Base-by-base conservation (phyloP, 148 eudicot species). In the Simmondsia chinensis region DNA sequence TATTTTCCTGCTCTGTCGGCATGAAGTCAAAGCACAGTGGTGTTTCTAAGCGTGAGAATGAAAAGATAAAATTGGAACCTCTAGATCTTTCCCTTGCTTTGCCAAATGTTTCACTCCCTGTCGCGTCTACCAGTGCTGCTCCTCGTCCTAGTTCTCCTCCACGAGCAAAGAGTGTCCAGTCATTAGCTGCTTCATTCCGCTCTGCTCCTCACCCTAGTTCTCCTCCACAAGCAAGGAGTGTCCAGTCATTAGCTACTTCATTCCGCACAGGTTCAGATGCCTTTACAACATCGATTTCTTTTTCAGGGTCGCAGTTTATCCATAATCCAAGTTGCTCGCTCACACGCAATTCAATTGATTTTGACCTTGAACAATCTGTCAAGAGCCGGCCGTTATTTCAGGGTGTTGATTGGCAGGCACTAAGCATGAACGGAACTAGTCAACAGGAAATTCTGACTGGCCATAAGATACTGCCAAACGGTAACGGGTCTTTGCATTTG, bases 31-130 rank as follows among this genome's bases (percentile, higher is more conserved):
- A 69, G 46, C 53, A 43, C 32, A 39, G 33, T 39, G 43, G 53
- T 45, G 43, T 41, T 14, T 33, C 48, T 39, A 66, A 70, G 69
- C 21, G 54, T 18, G 79, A 86, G 60, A 52, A 79, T 50, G 88
- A 79, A 36, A 76, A 74, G 51, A 53, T 76, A 43, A 71, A 68
- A 11, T 39, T 79, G 38, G 93, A 82, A 53, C 70, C 82, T 39
- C 68, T 91, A 26, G 95, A 91, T 26, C 95, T 91, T 33, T 91
- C 99, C 34, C 99, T 91, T 55, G 79, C 88, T 59, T 66, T 85
- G 56, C 95, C 95, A n/a, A 79, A 70, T 74, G 83, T 74, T 43
- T 48, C 83, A 6, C 63, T 65, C 23, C 89, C 94, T 37, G 74
- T 54, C 30, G 67, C 74, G 68, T 61, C 82, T 29, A 69, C 62